phyloP scores from a whole-genome alignment of 1,284 basidiomycete genomes.

The Peniophora sp. region DNA sequence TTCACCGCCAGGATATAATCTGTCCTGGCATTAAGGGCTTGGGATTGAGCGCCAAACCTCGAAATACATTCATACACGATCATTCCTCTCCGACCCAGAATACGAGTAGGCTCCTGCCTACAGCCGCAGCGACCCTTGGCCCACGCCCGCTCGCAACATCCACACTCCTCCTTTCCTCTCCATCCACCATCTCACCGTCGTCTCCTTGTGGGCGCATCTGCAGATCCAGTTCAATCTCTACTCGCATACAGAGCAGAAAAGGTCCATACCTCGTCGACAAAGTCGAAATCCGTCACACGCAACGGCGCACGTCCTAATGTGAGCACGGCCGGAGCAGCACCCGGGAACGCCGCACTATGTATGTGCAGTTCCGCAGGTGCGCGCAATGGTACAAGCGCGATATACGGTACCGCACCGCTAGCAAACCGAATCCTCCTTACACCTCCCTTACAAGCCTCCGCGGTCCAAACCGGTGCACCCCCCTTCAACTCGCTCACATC shows the following conservation, averaged over 20 bases:
- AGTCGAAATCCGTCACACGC: slow-evolving; percentile 68
- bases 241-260: too few relatives aligned
- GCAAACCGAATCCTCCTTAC: slow-evolving; percentile 52
- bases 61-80: too few relatives aligned
- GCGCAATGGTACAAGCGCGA: slow-evolving; percentile 28
- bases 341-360: slow-evolving; percentile 54
- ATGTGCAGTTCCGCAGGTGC: slow-evolving; percentile 61
- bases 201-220: slow-evolving; percentile 56
- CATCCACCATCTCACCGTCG: slow-evolving; percentile 53
- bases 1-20: too few relatives aligned
- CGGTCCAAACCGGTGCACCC: slow-evolving; percentile 57
- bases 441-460: slow-evolving; percentile 57
- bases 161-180: slow-evolving; percentile 8
- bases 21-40: too few relatives aligned
- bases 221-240: slow-evolving; percentile 12
- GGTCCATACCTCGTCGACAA: slow-evolving; percentile 31
- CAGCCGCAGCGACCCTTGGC: background rate
- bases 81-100: slow-evolving; percentile 8
- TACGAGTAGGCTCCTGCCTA: slow-evolving; percentile 6
- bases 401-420: slow-evolving; percentile 6
- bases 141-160: background rate
- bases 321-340: slow-evolving; percentile 55
- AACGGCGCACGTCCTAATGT: slow-evolving; percentile 52
- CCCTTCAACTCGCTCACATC: slow-evolving; percentile 62
- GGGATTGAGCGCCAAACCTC: too few relatives aligned